Conservation (phyloP, 768 basidiomycete species). For the Boletus barrowsii region DNA sequence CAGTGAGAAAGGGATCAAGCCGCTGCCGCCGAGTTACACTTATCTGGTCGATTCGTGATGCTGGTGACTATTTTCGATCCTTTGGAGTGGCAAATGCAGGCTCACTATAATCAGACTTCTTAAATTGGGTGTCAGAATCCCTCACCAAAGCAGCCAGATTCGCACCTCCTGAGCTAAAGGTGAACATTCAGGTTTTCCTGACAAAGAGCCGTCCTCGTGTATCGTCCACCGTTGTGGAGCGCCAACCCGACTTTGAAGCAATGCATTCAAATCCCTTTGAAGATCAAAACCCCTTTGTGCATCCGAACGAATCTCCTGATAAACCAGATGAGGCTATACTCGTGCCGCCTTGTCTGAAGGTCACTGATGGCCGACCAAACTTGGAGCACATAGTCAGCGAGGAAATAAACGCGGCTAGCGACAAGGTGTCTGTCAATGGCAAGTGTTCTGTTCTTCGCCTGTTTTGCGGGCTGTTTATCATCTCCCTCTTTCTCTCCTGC, state of each 20-base stretch:
- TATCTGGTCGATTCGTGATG: constrained; percentile 42
- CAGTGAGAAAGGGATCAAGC: constrained; percentile 19
- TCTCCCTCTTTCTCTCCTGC: too few species aligned
- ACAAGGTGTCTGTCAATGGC: constrained; percentile 45
- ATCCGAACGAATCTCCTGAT: background rate
- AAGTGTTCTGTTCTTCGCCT: constrained; percentile 5
- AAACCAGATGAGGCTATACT: background rate
- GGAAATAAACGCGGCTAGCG: constrained; percentile 33
- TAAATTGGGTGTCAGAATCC: constrained; percentile 11
- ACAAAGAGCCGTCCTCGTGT: background rate
- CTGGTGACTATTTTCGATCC: constrained; percentile 24
- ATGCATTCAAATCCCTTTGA: background rate
- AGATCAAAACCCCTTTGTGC: background rate
- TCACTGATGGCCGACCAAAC: constrained; percentile 40
- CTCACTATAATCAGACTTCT: constrained; percentile 5
- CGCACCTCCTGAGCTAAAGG: constrained; percentile 11
- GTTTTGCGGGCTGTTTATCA: background rate
- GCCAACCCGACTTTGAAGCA: constrained; percentile 2
- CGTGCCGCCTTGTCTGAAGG: constrained; percentile 16
- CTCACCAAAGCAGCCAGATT: constrained; percentile 15
- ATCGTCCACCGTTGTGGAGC: background rate
- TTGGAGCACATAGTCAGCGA: constrained; percentile 32
- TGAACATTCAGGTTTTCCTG: constrained; percentile 18
- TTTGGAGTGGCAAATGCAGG: background rate
- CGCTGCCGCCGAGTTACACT: constrained; percentile 35